Evolutionary conservation across 352 stramenopile species (phyloP).

Genomic region (Pythium diclinum): DNA sequence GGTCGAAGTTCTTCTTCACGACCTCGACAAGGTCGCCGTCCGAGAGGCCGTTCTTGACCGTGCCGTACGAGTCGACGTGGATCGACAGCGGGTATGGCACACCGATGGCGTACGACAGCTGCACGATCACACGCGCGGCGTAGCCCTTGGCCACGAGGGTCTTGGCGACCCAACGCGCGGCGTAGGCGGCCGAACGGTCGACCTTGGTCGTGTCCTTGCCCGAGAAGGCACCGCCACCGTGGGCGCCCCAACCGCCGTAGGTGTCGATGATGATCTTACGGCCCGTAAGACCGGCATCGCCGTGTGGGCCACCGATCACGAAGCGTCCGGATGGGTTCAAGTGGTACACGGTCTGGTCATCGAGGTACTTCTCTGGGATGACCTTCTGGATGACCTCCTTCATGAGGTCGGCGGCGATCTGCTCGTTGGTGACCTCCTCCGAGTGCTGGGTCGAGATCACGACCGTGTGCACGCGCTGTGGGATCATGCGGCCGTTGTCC

Average conservation of each 20-base stretch:
- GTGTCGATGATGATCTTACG: conserved; percentile 99
- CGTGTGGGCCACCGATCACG: conserved; percentile 98
- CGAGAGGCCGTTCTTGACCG: conserved; percentile 92
- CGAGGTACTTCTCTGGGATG: conserved; percentile 98
- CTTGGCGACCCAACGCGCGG: conserved; percentile 98
- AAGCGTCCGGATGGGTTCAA: conserved; percentile 99
- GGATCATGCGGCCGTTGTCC: conserved; percentile 93
- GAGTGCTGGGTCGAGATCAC: conserved; percentile 99
- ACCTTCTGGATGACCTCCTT: conserved; percentile 99
- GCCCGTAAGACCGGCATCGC: conserved; percentile 97
- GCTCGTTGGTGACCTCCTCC: conserved; percentile 98
- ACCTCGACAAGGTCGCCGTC: conserved; percentile 97
- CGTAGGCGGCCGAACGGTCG: conserved; percentile 97
- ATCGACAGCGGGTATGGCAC: conserved; percentile 97
- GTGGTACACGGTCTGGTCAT: conserved; percentile 99
- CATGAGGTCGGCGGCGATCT: conserved; percentile 97
- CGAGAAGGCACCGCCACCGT: conserved; percentile 98
- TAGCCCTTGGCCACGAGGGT: conserved; percentile 95
- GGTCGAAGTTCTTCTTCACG: conserved; percentile 99
- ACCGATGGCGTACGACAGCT: conserved; percentile 99
- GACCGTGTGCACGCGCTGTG: conserved; percentile 97
- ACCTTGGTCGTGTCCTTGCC: conserved; percentile 99
- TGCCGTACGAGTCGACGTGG: conserved; percentile 98
- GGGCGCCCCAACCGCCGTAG: conserved; percentile 98
- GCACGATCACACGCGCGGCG: conserved; percentile 93